Evolutionary conservation across 306 rosid species (phyloP).

Genomic region (Betula pendula): DNA sequence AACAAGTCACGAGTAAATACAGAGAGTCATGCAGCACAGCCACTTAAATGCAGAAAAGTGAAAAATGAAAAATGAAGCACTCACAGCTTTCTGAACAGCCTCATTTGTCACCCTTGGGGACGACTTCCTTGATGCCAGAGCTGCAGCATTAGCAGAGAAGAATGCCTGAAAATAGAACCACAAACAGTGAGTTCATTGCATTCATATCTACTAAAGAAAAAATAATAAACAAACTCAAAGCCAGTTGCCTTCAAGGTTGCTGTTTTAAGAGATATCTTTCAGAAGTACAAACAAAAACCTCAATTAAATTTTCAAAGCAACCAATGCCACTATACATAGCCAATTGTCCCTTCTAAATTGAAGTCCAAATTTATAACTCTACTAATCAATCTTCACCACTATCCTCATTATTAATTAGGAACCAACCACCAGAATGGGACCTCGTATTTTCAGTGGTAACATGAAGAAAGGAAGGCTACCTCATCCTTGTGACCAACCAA

Average conservation of each 20-base stretch:
- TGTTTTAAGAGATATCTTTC: background rate
- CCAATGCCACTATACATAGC: background rate
- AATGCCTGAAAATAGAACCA: slow-evolving; percentile 54
- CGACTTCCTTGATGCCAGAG: slow-evolving; percentile 72
- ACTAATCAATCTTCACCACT: background rate
- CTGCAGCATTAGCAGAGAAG: slow-evolving; percentile 70
- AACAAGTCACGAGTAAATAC: slow-evolving; percentile 10
- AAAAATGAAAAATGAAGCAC: slow-evolving; percentile 33
- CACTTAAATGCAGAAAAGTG: slow-evolving; percentile 3
- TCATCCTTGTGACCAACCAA: slow-evolving; percentile 72
- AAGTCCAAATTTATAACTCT: background rate
- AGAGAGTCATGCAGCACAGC: slow-evolving; percentile 9
- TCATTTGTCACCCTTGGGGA: slow-evolving; percentile 89
- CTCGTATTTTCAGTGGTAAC: slow-evolving; percentile 2
- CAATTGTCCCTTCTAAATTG: background rate
- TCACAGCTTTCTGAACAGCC: slow-evolving; percentile 88
- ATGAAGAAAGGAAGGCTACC: slow-evolving; percentile 39
- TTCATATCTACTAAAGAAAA: background rate
- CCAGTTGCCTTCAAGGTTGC: background rate
- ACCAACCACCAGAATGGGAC: background rate
- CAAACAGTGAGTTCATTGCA: slow-evolving; percentile 7
- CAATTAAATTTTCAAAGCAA: background rate
- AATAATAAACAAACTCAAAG: background rate
- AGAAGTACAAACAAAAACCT: background rate
- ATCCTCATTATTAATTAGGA: background rate